Evolutionary conservation across 371 early-diverging fungal species (phyloP).

Genomic region (Choanephora cucurbitarum): DNA sequence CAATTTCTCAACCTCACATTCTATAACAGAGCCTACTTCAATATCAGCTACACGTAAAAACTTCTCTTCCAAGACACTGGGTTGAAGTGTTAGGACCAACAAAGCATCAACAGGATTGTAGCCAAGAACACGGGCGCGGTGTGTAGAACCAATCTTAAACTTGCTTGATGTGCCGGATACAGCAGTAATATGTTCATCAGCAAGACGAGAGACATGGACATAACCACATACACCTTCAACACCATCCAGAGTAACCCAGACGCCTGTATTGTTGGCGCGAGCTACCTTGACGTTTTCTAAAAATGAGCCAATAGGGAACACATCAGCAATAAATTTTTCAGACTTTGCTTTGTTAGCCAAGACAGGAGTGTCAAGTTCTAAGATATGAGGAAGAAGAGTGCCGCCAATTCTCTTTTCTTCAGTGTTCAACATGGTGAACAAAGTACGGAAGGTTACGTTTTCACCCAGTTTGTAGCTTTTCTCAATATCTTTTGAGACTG

Average conservation of each 20-base stretch:
- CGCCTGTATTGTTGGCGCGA: slow-evolving; percentile 56
- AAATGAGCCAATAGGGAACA: slow-evolving; percentile 60
- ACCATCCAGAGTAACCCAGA: slow-evolving; percentile 56
- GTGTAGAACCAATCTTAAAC: slow-evolving; percentile 65
- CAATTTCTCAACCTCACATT: slow-evolving; percentile 56
- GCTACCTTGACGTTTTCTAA: slow-evolving; percentile 58
- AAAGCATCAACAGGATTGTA: slow-evolving; percentile 78
- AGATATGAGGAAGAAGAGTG: slow-evolving; percentile 53
- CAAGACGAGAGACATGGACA: slow-evolving; percentile 70
- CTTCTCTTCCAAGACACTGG: slow-evolving; percentile 67
- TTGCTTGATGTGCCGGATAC: slow-evolving; percentile 56
- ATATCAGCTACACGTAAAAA: slow-evolving; percentile 75
- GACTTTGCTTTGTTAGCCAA: slow-evolving; percentile 18
- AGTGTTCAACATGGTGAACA: slow-evolving; percentile 62
- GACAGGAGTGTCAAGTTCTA: slow-evolving; percentile 37
- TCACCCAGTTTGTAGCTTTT: slow-evolving; percentile 55
- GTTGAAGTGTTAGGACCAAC: slow-evolving; percentile 70
- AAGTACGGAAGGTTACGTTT: slow-evolving; percentile 61
- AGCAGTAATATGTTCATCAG: slow-evolving; percentile 63
- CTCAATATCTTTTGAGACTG: slow-evolving; percentile 43
- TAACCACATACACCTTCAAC: slow-evolving; percentile 55
- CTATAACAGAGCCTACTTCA: slow-evolving; percentile 66
- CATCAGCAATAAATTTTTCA: slow-evolving; percentile 28
- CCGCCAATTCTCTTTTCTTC: slow-evolving; percentile 63
- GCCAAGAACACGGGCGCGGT: slow-evolving; percentile 78